Base-by-base conservation (phyloP, 163 green algal genomes). In the Chloroidium sp. region DNA sequence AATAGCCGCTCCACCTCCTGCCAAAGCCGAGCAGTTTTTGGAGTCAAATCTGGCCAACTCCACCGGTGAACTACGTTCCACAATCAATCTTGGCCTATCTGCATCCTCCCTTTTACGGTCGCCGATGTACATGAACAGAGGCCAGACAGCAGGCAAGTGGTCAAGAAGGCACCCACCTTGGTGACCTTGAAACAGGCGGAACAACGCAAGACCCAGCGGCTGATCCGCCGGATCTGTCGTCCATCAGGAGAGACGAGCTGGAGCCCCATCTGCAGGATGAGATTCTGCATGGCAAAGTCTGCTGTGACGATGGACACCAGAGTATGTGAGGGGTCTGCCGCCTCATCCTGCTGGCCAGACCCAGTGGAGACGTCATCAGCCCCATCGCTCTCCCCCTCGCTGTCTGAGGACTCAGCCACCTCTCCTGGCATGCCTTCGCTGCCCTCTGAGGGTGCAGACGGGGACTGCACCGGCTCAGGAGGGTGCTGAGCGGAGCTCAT, bases 251-350 rank as follows among this genome's bases (percentile, higher is more conserved):
- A 89, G 14, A 95, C 83, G 76, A 98, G 85, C 1, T 90, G 84
- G 84, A 98, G 86, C 6, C 94, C 94, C 93, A 97, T 97, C 88
- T 97, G 93, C 85, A 99, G 86, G 67, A 97, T 86, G 77, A 99
- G 95, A 82, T 99, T 99, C 89, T 99, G 96, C 95, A 99, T 99
- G 1, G 95, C 90, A 83, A 97, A 99, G 82, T 99, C 96, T 1
- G 88, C 94, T 4, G 96, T 99, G 4, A 98, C 83, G 62, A 69
- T 86, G 60, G 86, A 86, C 57, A 98, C 80, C 8, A 36, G 36
- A 36, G 36, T 36, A 36, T 36, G 36, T 36, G 36, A 36, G 36
- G 36, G 36, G 36, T 36, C 36, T 36, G 36, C 62, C 61, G 59
- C 74, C 58, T 78, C 80, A 59, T 79, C 77, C 58, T 79, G 76